Percentiles rank a stretch among this genome's conserved stretches.
Evolutionary conservation across 129 eudicot species (phyloP).

Genomic region (Chrysanthemum lavandulifolium): DNA sequence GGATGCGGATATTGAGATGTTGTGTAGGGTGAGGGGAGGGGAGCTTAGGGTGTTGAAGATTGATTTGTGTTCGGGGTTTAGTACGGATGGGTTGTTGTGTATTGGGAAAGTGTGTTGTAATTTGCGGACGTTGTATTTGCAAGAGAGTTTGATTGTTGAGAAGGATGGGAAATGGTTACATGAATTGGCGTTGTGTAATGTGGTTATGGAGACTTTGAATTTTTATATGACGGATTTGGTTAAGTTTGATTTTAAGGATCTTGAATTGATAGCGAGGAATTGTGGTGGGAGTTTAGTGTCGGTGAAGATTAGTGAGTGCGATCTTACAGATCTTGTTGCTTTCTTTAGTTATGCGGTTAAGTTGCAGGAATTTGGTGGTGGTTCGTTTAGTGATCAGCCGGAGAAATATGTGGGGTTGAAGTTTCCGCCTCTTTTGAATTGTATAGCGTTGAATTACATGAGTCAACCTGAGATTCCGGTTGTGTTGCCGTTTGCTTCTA

Average conservation of each 20-base stretch:
- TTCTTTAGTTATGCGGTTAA: slow-evolving; percentile 48
- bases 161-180: slow-evolving; percentile 73
- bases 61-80: slow-evolving; percentile 36
- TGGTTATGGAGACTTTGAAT: slow-evolving; percentile 54
- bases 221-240: slow-evolving; percentile 71
- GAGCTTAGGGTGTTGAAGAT: slow-evolving; percentile 36
- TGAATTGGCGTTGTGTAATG: slow-evolving; percentile 62
- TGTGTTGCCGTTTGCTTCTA: slow-evolving; percentile 54
- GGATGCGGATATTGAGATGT: slow-evolving; percentile 32
- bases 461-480: slow-evolving; percentile 49
- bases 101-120: slow-evolving; percentile 36
- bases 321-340: slow-evolving; percentile 45
- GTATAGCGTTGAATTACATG: slow-evolving; percentile 57
- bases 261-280: slow-evolving; percentile 60
- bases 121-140: slow-evolving; percentile 49
- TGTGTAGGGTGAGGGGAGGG: slow-evolving; percentile 20
- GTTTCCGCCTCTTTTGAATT: slow-evolving; percentile 48
- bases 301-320: slow-evolving; percentile 67
- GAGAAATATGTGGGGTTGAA: slow-evolving; percentile 43
- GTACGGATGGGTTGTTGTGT: slow-evolving; percentile 27
- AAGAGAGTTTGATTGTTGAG: slow-evolving; percentile 59
- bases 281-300: slow-evolving; percentile 52
- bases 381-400: slow-evolving; percentile 40
- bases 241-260: slow-evolving; percentile 45
- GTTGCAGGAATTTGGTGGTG: slow-evolving; percentile 79